These are phyloP conservation scores for Tulasnella sp. DNA, from an alignment of 768 basidiomycete species.

Conservation along the genomic window DNA sequence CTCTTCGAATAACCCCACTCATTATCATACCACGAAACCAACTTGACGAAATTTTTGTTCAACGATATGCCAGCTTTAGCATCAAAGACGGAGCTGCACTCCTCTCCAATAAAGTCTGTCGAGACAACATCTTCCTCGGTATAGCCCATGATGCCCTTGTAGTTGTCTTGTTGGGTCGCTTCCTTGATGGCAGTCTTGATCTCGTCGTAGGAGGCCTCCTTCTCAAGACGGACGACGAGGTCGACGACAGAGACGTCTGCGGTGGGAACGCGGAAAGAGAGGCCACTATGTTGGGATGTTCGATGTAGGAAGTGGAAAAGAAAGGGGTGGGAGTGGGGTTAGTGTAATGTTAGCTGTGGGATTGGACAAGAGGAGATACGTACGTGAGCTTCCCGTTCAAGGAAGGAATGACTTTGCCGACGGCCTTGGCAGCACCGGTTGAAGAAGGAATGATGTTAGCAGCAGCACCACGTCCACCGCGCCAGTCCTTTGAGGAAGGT, in stretches of 20 bases:
- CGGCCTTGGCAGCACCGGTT: conserved; percentile 98
- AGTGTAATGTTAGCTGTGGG: background rate
- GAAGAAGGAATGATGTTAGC: conserved; percentile 99
- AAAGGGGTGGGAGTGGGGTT: conserved; percentile 14
- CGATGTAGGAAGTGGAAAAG: background rate
- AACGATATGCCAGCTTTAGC: conserved; percentile 87
- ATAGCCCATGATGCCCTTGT: conserved; percentile 72
- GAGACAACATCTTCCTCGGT: conserved; percentile 92
- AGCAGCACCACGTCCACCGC: conserved; percentile 89
- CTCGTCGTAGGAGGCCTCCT: conserved; percentile 73
- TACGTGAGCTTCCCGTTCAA: conserved; percentile 98
- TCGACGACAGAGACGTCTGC: conserved; percentile 97
- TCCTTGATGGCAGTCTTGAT: conserved; percentile 82
- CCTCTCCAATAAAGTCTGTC: conserved; percentile 80
- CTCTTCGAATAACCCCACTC: conserved; percentile 92
- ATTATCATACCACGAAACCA: conserved; percentile 93
- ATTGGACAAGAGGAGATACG: conserved; percentile 27
- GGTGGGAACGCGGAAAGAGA: conserved; percentile 96
- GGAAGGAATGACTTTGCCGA: conserved; percentile 93
- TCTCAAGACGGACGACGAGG: conserved; percentile 87
- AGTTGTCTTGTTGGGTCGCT: conserved; percentile 59
- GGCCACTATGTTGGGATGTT: conserved; percentile 67
- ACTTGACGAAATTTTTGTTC: conserved; percentile 90
- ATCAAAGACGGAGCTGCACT: conserved; percentile 85
- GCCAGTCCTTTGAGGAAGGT: conserved; percentile 93